A percentile compares a stretch with the other conserved stretches of the same genome.
phyloP scores from a whole-genome alignment of 257 asterid genomes.

The Solanum gandarillasii region DNA sequence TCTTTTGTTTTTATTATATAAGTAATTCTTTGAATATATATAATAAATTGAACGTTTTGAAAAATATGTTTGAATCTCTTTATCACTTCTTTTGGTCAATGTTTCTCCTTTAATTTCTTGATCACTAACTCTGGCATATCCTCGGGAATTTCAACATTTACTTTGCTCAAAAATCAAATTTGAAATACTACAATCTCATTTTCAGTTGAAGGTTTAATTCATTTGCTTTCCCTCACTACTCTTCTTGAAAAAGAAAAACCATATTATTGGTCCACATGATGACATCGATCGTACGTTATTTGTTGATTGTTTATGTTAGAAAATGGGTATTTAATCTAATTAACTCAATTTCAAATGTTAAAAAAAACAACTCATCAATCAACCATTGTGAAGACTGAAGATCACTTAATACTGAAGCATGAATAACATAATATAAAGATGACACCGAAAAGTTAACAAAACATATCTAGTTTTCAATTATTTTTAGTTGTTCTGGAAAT shows the following conservation, averaged over 20 bases:
- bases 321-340: background rate
- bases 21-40: background rate
- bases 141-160: background rate
- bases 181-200: too few species aligned
- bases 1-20: background rate
- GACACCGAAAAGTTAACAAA: too few species aligned
- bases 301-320: background rate
- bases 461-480: too few species aligned
- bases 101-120: background rate
- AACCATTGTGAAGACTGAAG: background rate
- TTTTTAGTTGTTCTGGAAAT: background rate
- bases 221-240: background rate
- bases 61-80: background rate
- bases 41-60: background rate
- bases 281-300: background rate
- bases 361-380: too few species aligned
- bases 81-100: background rate
- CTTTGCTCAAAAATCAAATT: background rate
- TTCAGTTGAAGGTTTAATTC: background rate
- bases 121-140: background rate
- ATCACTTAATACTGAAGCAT: too few species aligned
- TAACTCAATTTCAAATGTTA: background rate
- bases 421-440: too few species aligned
- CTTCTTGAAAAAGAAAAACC: background rate
- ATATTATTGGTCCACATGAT: background rate